phyloP scores from a whole-genome alignment of 768 basidiomycete species.

The Lactarius indigo region DNA sequence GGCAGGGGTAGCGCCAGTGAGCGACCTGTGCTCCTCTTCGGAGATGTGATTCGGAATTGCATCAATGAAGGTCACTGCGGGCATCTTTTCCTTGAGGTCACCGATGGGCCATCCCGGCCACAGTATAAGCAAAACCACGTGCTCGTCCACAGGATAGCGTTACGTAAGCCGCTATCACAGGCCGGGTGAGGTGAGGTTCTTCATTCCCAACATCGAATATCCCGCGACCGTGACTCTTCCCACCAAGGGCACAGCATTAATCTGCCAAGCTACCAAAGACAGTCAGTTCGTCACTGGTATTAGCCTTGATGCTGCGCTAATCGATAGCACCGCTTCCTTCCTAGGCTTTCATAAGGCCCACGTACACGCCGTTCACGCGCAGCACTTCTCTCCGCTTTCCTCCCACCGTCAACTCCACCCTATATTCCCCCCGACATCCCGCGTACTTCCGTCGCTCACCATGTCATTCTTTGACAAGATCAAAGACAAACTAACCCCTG shows the following conservation, averaged over 20 bases:
- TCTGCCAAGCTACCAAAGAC: background rate
- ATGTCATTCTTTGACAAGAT: slow-evolving; percentile 61
- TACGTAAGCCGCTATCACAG: background rate
- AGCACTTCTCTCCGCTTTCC: background rate
- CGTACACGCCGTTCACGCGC: background rate
- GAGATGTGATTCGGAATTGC: slow-evolving; percentile 46
- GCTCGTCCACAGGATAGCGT: background rate
- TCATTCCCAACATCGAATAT: background rate
- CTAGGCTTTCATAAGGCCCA: background rate
- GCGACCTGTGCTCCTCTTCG: slow-evolving; percentile 60
- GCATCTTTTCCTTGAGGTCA: slow-evolving; percentile 23
- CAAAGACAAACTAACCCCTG: slow-evolving; percentile 50
- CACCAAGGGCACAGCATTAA: slow-evolving; percentile 1
- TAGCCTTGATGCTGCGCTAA: background rate
- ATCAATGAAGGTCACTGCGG: slow-evolving; percentile 37
- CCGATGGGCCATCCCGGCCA: background rate
- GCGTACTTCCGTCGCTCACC: background rate
- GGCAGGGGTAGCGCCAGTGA: slow-evolving; percentile 76
- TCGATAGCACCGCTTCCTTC: slow-evolving; percentile 1
- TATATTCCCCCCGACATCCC: no score
- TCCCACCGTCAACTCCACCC: background rate
- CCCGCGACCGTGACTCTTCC: background rate
- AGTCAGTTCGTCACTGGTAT: background rate
- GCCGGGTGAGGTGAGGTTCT: background rate
- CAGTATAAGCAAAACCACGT: background rate